Conservation (phyloP, 1,284 basidiomycete genomes). For the Bondarzewia mesenterica region DNA sequence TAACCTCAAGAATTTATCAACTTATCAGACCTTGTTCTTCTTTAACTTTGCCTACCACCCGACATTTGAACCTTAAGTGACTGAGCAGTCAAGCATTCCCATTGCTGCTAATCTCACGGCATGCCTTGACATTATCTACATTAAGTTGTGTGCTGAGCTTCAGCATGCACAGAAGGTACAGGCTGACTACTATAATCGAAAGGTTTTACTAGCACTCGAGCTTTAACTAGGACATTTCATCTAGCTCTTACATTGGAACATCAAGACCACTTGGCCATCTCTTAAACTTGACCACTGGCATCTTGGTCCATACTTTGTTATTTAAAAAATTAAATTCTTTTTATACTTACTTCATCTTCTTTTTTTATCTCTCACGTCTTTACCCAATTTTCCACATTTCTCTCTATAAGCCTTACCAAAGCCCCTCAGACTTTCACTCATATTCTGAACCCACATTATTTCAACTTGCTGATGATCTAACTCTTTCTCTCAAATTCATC, state of each 20-base stretch:
- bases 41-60: constrained; percentile 29
- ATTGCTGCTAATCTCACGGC: constrained; percentile 16
- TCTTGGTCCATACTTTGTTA: constrained; percentile 30
- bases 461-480: constrained; percentile 12
- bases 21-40: constrained; percentile 31
- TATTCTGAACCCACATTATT: constrained; percentile 16
- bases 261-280: constrained; percentile 28
- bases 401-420: constrained; percentile 26
- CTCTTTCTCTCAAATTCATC: constrained; percentile 16
- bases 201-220: constrained; percentile 17
- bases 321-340: constrained; percentile 13
- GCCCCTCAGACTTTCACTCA: constrained; percentile 16
- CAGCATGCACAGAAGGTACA: constrained; percentile 19
- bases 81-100: constrained; percentile 15
- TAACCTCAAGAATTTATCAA: constrained; percentile 28
- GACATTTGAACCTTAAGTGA: constrained; percentile 17
- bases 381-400: constrained; percentile 34
- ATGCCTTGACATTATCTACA: constrained; percentile 15
- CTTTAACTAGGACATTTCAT: constrained; percentile 27
- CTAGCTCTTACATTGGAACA: constrained; percentile 26
- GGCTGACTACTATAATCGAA: constrained; percentile 16
- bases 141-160: constrained; percentile 21
- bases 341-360: constrained; percentile 25
- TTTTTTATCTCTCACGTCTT: constrained; percentile 20
- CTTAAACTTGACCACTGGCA: constrained; percentile 28